Conservation (phyloP, 2,329 filamentous ascomycete genomes). For the Aspergillus sp. region DNA sequence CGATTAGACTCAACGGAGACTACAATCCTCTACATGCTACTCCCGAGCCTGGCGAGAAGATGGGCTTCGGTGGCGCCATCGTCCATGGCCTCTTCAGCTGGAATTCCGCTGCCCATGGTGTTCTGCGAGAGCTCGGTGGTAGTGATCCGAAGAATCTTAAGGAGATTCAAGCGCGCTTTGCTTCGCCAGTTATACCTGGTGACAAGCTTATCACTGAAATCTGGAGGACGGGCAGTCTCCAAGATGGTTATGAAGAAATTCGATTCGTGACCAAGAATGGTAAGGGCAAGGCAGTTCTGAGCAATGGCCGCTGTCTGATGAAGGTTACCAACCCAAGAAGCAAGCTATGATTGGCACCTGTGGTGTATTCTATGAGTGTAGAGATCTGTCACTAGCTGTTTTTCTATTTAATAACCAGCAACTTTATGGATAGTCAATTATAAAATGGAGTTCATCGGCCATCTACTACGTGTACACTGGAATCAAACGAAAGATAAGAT, state of each 20-base stretch:
- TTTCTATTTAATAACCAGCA: no score
- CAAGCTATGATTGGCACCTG: conserved; percentile 58
- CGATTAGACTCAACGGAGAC: conserved; percentile 76
- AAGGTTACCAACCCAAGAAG: conserved; percentile 63
- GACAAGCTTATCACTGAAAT: conserved; percentile 79
- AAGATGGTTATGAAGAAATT: conserved; percentile 74
- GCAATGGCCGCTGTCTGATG: conserved; percentile 80
- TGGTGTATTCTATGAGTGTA: background rate
- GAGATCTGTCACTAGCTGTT: no score
- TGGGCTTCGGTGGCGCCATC: conserved; percentile 88
- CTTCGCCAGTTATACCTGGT: conserved; percentile 78
- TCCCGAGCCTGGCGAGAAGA: conserved; percentile 79
- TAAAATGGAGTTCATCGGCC: background rate
- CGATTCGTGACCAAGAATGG: conserved; percentile 77
- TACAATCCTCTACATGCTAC: conserved; percentile 92
- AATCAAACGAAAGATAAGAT: background rate
- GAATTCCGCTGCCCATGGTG: conserved; percentile 74
- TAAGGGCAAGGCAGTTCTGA: conserved; percentile 80
- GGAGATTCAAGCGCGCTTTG: conserved; percentile 88
- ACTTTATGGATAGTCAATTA: no score
- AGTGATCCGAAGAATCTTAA: conserved; percentile 78
- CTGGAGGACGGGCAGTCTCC: conserved; percentile 70
- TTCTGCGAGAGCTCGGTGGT: conserved; percentile 72
- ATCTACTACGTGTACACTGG: background rate
- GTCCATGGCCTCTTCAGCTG: conserved; percentile 88